Evolutionary conservation across 2,329 filamentous ascomycete species (phyloP), one percentile per base, ranked within the genome.

Genomic region (Tolypocladium amazonense): DNA sequence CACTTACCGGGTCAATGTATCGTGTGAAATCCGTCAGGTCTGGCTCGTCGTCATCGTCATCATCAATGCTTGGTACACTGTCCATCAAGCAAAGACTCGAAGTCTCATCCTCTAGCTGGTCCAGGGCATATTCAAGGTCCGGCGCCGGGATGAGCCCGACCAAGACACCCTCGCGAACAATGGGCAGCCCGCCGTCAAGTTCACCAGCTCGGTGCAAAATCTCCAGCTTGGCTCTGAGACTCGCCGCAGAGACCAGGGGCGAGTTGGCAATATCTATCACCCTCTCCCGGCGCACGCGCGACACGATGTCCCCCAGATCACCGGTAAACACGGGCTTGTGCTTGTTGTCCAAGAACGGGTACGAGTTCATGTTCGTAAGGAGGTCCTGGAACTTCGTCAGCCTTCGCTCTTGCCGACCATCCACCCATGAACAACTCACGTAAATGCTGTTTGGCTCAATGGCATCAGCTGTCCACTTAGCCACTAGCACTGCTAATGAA

Each of bases 401-500:
- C 57, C 20, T 56, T 1, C 14, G 14, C 30, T 12, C 53, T 8
- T 43, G 50, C n/a, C 12, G 27, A 5, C 15, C 18, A 25, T 9
- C n/a, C 9, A 47, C 23, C 0, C 6, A 15, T 20, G 18, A 23
- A 33, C n/a, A 38, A 76, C 84, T 75, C 74, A 88, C 86, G 71
- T 97, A 97, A 63, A 99, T 97, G 72, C 91, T 96, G 58, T 91
- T 81, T 20, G 93, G 94, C 73, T 99, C 94, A 57, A 99, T 84
- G 4, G 92, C 92, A 74, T 97, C 94, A 0, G 94, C 92, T 0
- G 92, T 96, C 94, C 94, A 99, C 76, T 99, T 99, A n/a, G 93
- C 87, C 35, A 96, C 92, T 4, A 97, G 79, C 39, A 99, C 91
- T 0, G 90, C 88, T 11, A 99, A 77, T 0, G 92, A 97, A 72